Conservation (phyloP, 2,329 filamentous ascomycete species). For the Periconia digitata region DNA sequence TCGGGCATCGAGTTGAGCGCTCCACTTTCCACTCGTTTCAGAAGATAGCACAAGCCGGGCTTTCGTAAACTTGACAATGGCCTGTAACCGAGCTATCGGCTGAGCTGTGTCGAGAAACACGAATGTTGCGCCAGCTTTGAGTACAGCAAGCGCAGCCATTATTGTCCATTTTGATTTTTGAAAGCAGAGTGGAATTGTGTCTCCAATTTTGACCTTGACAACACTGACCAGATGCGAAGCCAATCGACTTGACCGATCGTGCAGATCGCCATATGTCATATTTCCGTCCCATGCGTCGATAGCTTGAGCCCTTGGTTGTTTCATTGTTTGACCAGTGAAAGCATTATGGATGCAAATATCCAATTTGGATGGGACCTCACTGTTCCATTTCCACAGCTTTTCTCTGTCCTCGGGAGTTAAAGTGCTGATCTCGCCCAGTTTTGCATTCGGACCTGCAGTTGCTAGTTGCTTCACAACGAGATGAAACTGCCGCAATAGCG, state of each 20-base stretch:
- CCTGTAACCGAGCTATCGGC: constrained; percentile 4
- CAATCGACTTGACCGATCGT: not conserved
- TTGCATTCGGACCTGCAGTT: too few species aligned
- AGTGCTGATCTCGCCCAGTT: too few species aligned
- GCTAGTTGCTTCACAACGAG: too few species aligned
- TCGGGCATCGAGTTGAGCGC: too few species aligned
- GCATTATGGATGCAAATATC: constrained; percentile 16
- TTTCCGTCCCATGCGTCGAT: constrained; percentile 23
- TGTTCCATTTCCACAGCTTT: too few species aligned
- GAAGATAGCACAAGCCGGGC: not conserved
- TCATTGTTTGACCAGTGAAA: constrained; percentile 6
- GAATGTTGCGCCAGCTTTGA: constrained; percentile 35
- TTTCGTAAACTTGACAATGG: not conserved
- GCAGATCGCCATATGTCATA: constrained; percentile 1
- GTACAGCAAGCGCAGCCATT: constrained; percentile 29
- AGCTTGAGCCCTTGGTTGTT: constrained; percentile 11
- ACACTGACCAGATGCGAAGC: constrained; percentile 14
- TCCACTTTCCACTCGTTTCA: too few species aligned
- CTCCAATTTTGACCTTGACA: constrained; percentile 10
- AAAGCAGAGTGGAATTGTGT: constrained; percentile 28
- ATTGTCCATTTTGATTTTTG: constrained; percentile 34
- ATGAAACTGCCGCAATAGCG: too few species aligned
- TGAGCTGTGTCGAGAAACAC: constrained; percentile 15
- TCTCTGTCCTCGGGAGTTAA: too few species aligned
- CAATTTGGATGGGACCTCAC: not conserved